Evolutionary conservation across 1,284 basidiomycete genomes (phyloP), one percentile per base, ranked within the genome.

Genomic region (Microbotryum saponariae): DNA sequence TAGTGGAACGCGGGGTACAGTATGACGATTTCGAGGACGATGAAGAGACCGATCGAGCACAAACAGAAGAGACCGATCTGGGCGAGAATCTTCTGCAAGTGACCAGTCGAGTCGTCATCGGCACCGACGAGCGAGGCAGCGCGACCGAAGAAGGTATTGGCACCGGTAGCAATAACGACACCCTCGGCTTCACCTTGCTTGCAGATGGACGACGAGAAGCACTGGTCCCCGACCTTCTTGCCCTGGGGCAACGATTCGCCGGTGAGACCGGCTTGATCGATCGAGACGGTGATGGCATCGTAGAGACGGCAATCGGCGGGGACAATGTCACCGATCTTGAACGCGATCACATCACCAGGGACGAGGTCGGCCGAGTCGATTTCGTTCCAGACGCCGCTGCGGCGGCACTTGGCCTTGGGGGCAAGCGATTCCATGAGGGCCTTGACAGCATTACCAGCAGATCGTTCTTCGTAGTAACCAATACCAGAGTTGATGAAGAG

Each of bases 351-450:
- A 72, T 97, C 92, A 76, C 92, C 91, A 61, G 92, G 91, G 53
- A 96, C 91, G 63, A 97, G 85, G 52, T 82, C 83, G 52, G 91
- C 70, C 42, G 71, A 69, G 50, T 97, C 92, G 70, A 96, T 87
- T 77, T 97, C 92, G 45, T 77, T 75, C 91, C 91, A 96, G 48
- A 73, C 72, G 64, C 88, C 89, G 70, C 82, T 82, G 69, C 93
- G 91, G 79, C 85, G 89, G 73, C 89, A 89, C 77, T 86, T 88
- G 46, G 93, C 93, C 81, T 97, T 97, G 76, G 92, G 94, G 23
- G 94, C 93, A 69, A 97, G 88, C 20, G 93, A 97, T 77, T 97
- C 93, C 93, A 97, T 97, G 70, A 97, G 88, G 16, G 92, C 92
- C 81, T 96, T 97, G 80, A 97, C 93, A 47, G 93, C 93, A 78